phyloP scores from a whole-genome alignment of 140 eudicot species.

The Ambrosia hybrid region DNA sequence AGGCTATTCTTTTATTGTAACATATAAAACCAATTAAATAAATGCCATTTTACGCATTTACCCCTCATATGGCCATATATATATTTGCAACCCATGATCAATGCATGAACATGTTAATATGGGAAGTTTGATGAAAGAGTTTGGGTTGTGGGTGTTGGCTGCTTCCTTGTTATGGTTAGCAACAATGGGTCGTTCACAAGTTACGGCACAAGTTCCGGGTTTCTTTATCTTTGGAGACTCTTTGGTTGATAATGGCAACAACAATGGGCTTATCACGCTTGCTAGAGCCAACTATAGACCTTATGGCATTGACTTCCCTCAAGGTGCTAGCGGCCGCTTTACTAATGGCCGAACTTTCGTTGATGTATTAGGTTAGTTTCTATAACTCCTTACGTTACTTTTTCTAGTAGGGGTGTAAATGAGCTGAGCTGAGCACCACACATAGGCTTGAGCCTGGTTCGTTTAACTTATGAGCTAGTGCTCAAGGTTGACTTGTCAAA shows the following conservation, averaged over 20 bases:
- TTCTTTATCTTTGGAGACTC: slow-evolving; percentile 89
- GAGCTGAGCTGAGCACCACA: too few relatives aligned
- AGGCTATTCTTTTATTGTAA: slow-evolving; percentile 2
- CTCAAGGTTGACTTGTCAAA: too few relatives aligned
- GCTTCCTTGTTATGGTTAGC: slow-evolving; percentile 28
- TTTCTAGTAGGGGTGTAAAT: neutral
- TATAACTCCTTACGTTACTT: neutral
- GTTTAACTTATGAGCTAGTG: too few relatives aligned
- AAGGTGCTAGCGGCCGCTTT: slow-evolving; percentile 76
- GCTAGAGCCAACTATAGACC: slow-evolving; percentile 87
- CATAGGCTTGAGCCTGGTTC: too few relatives aligned
- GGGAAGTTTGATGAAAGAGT: slow-evolving; percentile 25
- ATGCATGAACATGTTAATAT: neutral
- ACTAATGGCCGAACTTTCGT: slow-evolving; percentile 85
- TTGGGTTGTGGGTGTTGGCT: slow-evolving; percentile 23
- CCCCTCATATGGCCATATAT: slow-evolving; percentile 16
- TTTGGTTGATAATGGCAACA: slow-evolving; percentile 91
- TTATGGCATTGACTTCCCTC: slow-evolving; percentile 83
- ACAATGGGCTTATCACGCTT: slow-evolving; percentile 70
- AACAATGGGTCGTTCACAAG: slow-evolving; percentile 33
- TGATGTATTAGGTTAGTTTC: slow-evolving; percentile 60
- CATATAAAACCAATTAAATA: slow-evolving; percentile 8
- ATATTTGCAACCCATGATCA: neutral
- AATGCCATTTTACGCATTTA: slow-evolving; percentile 23
- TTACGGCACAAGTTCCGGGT: slow-evolving; percentile 60